Conservation (phyloP, 106 monocot species). For the Allium fistulosum region DNA sequence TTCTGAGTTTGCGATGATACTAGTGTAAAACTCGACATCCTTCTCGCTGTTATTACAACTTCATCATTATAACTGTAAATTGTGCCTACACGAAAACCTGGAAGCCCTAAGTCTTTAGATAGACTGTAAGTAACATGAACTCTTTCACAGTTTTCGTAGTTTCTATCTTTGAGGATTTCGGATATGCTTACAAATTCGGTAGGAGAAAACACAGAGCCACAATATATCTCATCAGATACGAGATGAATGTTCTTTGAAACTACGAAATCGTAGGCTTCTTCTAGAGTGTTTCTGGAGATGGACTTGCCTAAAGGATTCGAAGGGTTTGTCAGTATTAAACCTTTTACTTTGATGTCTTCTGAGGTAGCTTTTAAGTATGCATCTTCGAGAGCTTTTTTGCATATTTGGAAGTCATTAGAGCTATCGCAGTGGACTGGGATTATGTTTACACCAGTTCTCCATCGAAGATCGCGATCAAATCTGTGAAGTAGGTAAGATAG, state of each 20-base stretch:
- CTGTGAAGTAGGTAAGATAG: constrained; percentile 11
- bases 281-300: constrained; percentile 19
- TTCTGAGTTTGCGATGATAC: constrained; percentile 73
- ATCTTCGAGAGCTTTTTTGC: constrained; percentile 19
- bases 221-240: constrained; percentile 76
- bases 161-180: constrained; percentile 31
- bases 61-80: constrained; percentile 65
- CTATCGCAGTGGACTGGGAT: constrained; percentile 53
- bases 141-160: constrained; percentile 18
- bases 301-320: constrained; percentile 55
- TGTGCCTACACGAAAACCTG: constrained; percentile 66
- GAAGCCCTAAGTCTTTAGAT: constrained; percentile 70
- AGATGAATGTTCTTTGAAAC: constrained; percentile 49
- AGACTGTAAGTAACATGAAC: constrained; percentile 82
- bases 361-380: constrained; percentile 24
- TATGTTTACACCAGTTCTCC: constrained; percentile 69
- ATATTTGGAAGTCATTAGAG: constrained; percentile 51
- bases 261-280: constrained; percentile 38
- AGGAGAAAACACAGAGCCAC: constrained; percentile 54
- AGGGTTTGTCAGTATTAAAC: constrained; percentile 51
- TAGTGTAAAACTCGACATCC: constrained; percentile 82
- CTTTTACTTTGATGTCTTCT: constrained; percentile 21
- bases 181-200: constrained; percentile 56
- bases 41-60: constrained; percentile 61
- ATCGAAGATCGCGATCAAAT: constrained; percentile 76